A percentile compares a stretch with the other conserved stretches of the same genome.
These are phyloP conservation scores for Pleoardoris graminearum DNA, from an alignment of 2,329 filamentous ascomycete genomes.

Conservation along the genomic window DNA sequence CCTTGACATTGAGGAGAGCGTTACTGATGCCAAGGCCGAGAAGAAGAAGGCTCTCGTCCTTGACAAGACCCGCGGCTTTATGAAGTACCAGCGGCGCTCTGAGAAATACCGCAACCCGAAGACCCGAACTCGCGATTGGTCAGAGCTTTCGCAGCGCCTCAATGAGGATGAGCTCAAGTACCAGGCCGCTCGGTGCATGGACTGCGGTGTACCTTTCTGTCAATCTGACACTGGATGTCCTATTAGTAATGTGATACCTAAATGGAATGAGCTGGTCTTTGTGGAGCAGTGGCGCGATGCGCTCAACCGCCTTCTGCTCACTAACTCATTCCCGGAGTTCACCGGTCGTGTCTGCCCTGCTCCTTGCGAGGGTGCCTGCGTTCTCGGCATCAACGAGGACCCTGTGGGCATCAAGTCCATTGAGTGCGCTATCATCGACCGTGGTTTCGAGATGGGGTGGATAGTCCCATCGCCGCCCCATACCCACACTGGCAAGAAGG, in stretches of 20 bases:
- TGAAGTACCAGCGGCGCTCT: constrained; percentile 90
- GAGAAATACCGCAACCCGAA: constrained; percentile 90
- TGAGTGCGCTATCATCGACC: constrained; percentile 96
- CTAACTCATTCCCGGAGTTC: constrained; percentile 98
- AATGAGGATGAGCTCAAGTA: constrained; percentile 96
- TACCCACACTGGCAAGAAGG: constrained; percentile 81
- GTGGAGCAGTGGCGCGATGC: constrained; percentile 83
- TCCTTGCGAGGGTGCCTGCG: constrained; percentile 94
- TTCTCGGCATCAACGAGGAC: constrained; percentile 94
- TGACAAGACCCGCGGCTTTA: constrained; percentile 98
- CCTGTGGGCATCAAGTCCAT: constrained; percentile 98
- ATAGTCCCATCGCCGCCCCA: constrained; percentile 83
- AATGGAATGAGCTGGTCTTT: constrained; percentile 83
- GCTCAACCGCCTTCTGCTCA: constrained; percentile 83
- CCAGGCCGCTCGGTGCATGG: constrained; percentile 96
- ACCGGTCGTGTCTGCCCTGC: constrained; percentile 96
- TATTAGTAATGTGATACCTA: constrained; percentile 96
- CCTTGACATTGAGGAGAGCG: constrained; percentile 85
- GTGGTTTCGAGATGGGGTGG: constrained; percentile 97
- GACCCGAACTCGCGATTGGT: constrained; percentile 89
- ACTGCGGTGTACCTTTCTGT: constrained; percentile 97
- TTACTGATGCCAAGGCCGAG: constrained; percentile 80
- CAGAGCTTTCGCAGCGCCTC: constrained; percentile 82
- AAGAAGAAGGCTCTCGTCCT: constrained; percentile 91
- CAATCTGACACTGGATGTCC: constrained; percentile 95